Evolutionary conservation across 805 yeast species (phyloP), one percentile per base, ranked within the genome.

Genomic region (Cyberlindnera nakhonratchasimensis): DNA sequence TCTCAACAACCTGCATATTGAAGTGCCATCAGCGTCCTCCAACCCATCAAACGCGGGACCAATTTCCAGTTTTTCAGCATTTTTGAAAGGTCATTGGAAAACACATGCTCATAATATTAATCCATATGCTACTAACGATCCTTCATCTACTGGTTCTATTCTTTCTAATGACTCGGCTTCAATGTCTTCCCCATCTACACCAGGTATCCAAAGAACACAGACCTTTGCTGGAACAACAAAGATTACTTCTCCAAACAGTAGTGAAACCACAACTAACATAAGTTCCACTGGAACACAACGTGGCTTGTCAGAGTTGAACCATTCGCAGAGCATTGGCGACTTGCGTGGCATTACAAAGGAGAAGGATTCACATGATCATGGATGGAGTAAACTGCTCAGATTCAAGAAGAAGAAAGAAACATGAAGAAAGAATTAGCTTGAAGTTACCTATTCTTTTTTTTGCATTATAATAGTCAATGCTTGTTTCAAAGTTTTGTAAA

Each of bases 361-460:
- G 5, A 21, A 21, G 25, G 16, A 21, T 9, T 13, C 26, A 6
- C 36, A 20, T 8, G 42, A 38, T 6, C 42, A 42, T 16, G 39
- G 46, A 6, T 37, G 43, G 43, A 31, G 47, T 19, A 38, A 34
- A 32, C 16, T 43, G 28, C 26, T 34, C 16, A 37, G 34, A 28
- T 42, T 42, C 31, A 39, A 39, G 38, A 39, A 38, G 38, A 43
- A 43, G 35, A 34, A 28, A 25, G 36, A 21, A 16, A 20, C 9
- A 5, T 31, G 24, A 31, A 23, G 25, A 11, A 11, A 8, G 8
- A 8, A 11, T 8, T 23, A 23, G 10, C 11, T 23, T 23, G 8
- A 23, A 23, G 25, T 8, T 23, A 23, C 25, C 8, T 8, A 23
- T 23, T 8, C 11, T 8, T 23, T 23, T 23, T 8, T 23, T 23